Percentiles rank a stretch among this genome's conserved stretches.
Conservation (phyloP, 306 rosid genomes). For the Hippophae rhamnoides region DNA sequence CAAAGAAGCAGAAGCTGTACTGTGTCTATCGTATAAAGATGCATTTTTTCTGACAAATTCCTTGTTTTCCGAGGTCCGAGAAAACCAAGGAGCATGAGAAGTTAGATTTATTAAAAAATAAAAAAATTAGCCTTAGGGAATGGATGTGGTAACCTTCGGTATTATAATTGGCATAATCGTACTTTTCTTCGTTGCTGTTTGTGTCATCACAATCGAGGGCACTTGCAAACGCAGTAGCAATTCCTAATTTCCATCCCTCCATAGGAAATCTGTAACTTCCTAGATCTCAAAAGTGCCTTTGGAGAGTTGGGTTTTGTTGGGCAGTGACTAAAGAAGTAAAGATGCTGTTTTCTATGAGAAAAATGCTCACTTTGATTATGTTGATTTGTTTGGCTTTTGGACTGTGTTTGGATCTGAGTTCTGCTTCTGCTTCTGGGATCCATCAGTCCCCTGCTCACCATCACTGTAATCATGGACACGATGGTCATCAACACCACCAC, state of each 20-base stretch:
- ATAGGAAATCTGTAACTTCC: background rate
- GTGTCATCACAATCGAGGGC: constrained; percentile 78
- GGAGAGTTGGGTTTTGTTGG: constrained; percentile 1
- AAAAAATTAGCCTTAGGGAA: background rate
- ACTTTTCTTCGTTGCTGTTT: constrained; percentile 51
- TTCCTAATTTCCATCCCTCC: background rate
- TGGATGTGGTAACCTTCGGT: constrained; percentile 79
- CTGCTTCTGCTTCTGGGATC: constrained; percentile 21
- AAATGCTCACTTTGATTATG: constrained; percentile 1
- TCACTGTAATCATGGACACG: constrained; percentile 29
- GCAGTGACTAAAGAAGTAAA: background rate
- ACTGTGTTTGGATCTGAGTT: constrained; percentile 45
- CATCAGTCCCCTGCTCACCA: constrained; percentile 24
- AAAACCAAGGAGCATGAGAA: too few species aligned
- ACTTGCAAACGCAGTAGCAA: constrained; percentile 45
- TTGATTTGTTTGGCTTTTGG: constrained; percentile 25
- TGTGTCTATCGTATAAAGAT: too few species aligned
- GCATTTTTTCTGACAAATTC: too few species aligned
- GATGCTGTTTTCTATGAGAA: constrained; percentile 21
- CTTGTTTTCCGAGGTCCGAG: too few species aligned
- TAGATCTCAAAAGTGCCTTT: background rate
- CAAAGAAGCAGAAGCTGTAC: too few species aligned
- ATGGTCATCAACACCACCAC: constrained; percentile 6
- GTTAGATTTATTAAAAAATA: too few species aligned
- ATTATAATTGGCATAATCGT: constrained; percentile 60